A percentile compares a stretch with the other conserved stretches of the same genome.
phyloP scores from a whole-genome alignment of 345 rosid genomes.

The Zanthoxylum bungeanum region DNA sequence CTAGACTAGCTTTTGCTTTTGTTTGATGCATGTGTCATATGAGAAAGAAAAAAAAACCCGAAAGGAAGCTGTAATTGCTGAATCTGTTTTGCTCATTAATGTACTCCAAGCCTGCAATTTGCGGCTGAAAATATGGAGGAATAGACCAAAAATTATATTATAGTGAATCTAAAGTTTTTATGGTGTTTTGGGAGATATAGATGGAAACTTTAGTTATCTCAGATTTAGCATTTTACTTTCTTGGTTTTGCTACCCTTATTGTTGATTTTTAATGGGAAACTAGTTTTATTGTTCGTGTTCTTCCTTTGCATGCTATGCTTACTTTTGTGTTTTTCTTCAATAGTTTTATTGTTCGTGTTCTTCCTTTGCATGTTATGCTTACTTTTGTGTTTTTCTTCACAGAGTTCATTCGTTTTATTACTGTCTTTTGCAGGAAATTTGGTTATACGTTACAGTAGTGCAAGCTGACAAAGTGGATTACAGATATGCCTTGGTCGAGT shows the following conservation, averaged over 20 bases:
- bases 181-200: background rate
- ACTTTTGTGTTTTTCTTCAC: background rate
- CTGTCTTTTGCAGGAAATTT: constrained; percentile 14
- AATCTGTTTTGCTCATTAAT: background rate
- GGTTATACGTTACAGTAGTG: constrained; percentile 6
- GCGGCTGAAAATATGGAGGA: background rate
- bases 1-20: background rate
- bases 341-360: background rate
- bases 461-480: constrained; percentile 14
- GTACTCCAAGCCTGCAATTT: background rate
- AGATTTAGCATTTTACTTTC: background rate
- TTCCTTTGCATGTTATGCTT: background rate
- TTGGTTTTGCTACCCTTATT: background rate
- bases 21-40: background rate
- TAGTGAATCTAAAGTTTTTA: background rate
- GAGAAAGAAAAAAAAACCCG: background rate
- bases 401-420: background rate
- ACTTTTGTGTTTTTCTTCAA: no score
- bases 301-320: background rate
- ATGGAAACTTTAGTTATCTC: background rate
- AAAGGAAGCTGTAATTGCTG: background rate
- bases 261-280: background rate
- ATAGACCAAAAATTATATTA: background rate
- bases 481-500: constrained; percentile 64
- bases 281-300: background rate